phyloP scores from a whole-genome alignment of 2,329 filamentous ascomycete genomes.

The Pyrenophora tritici-repentis region DNA sequence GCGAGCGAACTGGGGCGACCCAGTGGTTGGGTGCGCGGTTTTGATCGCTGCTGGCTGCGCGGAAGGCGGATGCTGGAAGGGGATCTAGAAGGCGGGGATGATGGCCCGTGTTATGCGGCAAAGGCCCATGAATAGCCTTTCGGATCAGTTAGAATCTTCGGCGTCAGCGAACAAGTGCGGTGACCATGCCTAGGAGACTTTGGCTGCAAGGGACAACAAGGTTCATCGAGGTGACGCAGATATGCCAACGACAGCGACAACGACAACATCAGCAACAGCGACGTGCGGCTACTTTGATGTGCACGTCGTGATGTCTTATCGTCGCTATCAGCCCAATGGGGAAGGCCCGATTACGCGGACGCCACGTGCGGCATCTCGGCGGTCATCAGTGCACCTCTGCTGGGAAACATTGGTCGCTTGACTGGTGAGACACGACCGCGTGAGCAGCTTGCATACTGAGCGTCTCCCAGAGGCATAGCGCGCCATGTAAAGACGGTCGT shows the following conservation, averaged over 20 bases:
- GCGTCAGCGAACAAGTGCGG: slow-evolving; percentile 1
- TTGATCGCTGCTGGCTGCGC: slow-evolving; percentile 20
- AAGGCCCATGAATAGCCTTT: slow-evolving; percentile 6
- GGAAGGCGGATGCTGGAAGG: slow-evolving; percentile 8
- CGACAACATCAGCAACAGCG: neutral
- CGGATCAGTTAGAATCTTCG: neutral
- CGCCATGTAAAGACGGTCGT: neutral
- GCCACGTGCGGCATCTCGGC: slow-evolving; percentile 24
- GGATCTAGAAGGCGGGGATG: slow-evolving; percentile 28
- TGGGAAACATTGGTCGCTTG: slow-evolving; percentile 22
- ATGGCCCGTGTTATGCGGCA: slow-evolving; percentile 22
- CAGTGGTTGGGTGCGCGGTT: slow-evolving; percentile 33
- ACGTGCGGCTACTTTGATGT: neutral
- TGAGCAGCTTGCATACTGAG: slow-evolving; percentile 8
- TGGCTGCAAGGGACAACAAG: neutral
- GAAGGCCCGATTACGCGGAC: slow-evolving; percentile 8
- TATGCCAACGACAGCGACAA: slow-evolving; percentile 5
- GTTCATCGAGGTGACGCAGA: slow-evolving; percentile 8
- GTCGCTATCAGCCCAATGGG: slow-evolving; percentile 2
- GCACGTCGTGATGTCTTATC: slow-evolving; percentile 21
- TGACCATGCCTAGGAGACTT: neutral
- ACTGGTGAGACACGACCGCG: slow-evolving; percentile 19
- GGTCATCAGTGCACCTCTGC: slow-evolving; percentile 19
- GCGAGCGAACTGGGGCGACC: slow-evolving; percentile 19
- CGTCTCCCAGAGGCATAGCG: neutral